phyloP scores from a whole-genome alignment of 2,329 filamentous ascomycete genomes.

The Pseudopithomyces chartarum region DNA sequence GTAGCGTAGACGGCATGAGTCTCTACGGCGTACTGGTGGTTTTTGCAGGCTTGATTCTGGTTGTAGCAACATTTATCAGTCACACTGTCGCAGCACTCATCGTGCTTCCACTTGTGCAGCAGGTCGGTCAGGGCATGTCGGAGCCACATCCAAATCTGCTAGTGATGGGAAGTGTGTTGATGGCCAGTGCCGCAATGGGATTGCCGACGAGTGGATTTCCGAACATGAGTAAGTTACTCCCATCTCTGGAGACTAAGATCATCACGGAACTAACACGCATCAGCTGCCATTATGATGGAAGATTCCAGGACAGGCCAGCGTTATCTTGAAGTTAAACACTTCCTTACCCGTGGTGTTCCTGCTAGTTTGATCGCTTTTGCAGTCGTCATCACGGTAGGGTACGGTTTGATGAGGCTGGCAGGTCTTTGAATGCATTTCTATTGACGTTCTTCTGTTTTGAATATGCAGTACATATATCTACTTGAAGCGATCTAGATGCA shows the following conservation, averaged over 20 bases:
- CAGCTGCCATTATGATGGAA: constrained; percentile 99
- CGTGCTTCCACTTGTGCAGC: constrained; percentile 84
- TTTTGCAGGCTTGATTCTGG: constrained; percentile 81
- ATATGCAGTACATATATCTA: not conserved
- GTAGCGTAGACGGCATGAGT: constrained; percentile 74
- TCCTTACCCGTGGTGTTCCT: constrained; percentile 90
- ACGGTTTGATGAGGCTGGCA: constrained; percentile 82
- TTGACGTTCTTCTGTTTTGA: not conserved
- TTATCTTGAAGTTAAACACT: constrained; percentile 91
- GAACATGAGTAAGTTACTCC: constrained; percentile 87
- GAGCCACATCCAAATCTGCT: constrained; percentile 92
- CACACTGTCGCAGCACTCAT: constrained; percentile 97
- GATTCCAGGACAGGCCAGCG: constrained; percentile 87
- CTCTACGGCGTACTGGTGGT: constrained; percentile 86
- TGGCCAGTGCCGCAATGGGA: constrained; percentile 98
- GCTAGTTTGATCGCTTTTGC: constrained; percentile 79
- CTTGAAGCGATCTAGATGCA: not conserved
- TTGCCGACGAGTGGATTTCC: constrained; percentile 95
- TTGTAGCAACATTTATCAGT: constrained; percentile 96
- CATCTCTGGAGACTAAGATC: not conserved
- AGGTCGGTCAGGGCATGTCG: constrained; percentile 81
- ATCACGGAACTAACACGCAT: constrained; percentile 16
- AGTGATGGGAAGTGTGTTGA: constrained; percentile 92
- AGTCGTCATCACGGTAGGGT: constrained; percentile 87
- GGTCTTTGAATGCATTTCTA: constrained; percentile 57